phyloP scores from a whole-genome alignment of 2,329 filamentous ascomycete genomes.

The Trichophyton verrucosum region DNA sequence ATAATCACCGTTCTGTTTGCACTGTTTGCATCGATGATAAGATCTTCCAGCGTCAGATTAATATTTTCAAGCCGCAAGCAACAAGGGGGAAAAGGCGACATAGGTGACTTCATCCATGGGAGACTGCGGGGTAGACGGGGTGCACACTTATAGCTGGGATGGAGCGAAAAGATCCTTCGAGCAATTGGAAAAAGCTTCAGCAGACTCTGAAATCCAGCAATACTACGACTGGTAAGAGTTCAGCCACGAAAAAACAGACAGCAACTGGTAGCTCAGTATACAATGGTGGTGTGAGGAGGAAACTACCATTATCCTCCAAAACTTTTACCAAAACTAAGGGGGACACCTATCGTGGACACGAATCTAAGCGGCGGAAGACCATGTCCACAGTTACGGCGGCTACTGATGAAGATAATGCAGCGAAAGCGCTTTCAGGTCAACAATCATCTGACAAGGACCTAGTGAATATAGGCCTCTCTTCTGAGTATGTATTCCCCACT shows the following conservation, averaged over 20 bases:
- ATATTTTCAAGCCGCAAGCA: background rate
- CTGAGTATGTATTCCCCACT: conserved; percentile 21
- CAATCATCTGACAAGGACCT: conserved; percentile 26
- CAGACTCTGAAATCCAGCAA: conserved; percentile 28
- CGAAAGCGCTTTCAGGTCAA: background rate
- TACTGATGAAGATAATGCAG: background rate
- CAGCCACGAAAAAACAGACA: conserved; percentile 9
- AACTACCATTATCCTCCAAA: conserved; percentile 1
- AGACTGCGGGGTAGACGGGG: background rate
- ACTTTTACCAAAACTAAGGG: background rate
- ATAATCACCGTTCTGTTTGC: background rate
- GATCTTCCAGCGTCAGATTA: background rate
- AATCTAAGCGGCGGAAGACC: conserved; percentile 8
- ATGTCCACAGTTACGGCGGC: background rate
- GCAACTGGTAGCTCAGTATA: conserved; percentile 7
- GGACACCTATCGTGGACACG: background rate
- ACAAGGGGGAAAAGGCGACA: too few species aligned
- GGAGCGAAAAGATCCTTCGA: conserved; percentile 35
- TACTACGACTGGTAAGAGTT: conserved; percentile 18
- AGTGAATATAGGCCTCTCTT: conserved; percentile 51
- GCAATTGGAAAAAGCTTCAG: conserved; percentile 41
- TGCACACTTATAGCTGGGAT: conserved; percentile 18
- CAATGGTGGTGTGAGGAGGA: conserved; percentile 11
- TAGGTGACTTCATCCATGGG: background rate
- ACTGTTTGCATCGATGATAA: background rate